Conservation (phyloP, 495 filamentous ascomycete genomes). For the Neurospora sp. region DNA sequence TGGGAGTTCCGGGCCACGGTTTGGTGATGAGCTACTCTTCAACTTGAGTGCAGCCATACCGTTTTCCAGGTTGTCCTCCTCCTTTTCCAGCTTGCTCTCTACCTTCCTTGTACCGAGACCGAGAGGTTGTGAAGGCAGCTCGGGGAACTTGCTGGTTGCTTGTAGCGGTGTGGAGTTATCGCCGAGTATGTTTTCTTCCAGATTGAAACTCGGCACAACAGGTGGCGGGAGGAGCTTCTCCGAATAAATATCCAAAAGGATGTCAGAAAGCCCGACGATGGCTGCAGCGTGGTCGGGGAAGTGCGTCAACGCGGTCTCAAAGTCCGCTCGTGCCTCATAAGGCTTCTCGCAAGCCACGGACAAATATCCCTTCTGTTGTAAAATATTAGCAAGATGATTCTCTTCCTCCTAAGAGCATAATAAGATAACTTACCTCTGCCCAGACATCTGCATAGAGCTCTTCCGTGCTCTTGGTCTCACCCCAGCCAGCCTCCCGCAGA, state of each 20-base stretch:
- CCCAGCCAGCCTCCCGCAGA: conserved; percentile 58
- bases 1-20: conserved; percentile 22
- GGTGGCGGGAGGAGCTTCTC: conserved; percentile 44
- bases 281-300: conserved; percentile 68
- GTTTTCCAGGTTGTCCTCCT: background rate
- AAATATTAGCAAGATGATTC: conserved; percentile 18
- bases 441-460: conserved; percentile 73
- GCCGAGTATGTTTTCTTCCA: background rate
- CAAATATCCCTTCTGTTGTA: conserved; percentile 55
- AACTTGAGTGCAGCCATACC: background rate
- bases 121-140: conserved; percentile 29
- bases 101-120: conserved; percentile 20
- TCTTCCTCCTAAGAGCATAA: background rate
- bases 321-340: conserved; percentile 58
- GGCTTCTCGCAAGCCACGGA: conserved; percentile 48
- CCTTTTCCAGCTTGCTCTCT: conserved; percentile 1
- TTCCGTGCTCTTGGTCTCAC: conserved; percentile 61
- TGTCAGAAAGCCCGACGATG: conserved; percentile 70
- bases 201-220: conserved; percentile 25
- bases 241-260: conserved; percentile 78
- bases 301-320: conserved; percentile 68
- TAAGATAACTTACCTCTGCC: conserved; percentile 45
- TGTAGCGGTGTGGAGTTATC: background rate
- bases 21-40: background rate
- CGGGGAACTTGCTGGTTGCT: conserved; percentile 11